These are phyloP conservation scores for Talinum fruticosum DNA, from an alignment of 148 eudicot genomes.

Conservation along the genomic window DNA sequence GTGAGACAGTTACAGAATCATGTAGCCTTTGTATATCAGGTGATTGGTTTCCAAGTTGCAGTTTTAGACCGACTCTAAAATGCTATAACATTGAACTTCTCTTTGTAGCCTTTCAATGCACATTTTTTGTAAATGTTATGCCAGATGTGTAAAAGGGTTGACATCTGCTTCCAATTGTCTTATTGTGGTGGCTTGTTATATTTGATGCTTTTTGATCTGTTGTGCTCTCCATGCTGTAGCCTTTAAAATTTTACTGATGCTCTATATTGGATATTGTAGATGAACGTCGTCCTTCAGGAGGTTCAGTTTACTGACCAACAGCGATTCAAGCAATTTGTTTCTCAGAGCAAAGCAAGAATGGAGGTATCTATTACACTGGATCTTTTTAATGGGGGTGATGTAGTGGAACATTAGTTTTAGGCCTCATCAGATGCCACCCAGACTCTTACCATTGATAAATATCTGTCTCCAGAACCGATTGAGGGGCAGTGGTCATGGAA, in stretches of 20 bases:
- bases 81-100: background rate
- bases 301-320: conserved; percentile 91
- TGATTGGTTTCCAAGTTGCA: background rate
- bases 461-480: conserved; percentile 57
- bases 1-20: background rate
- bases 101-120: background rate
- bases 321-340: conserved; percentile 97
- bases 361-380: conserved; percentile 56
- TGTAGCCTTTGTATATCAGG: background rate
- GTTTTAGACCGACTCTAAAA: too few relatives aligned
- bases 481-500: conserved; percentile 97
- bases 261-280: conserved; percentile 38
- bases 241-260: conserved; percentile 18
- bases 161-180: background rate
- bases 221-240: background rate
- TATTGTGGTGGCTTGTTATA: conserved; percentile 1
- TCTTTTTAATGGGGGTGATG: conserved; percentile 5
- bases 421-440: background rate
- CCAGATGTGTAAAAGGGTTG: background rate
- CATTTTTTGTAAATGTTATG: background rate
- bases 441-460: background rate
- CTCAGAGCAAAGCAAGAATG: conserved; percentile 97
- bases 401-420: background rate
- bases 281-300: conserved; percentile 80
- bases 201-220: background rate